phyloP scores from a whole-genome alignment of 2,329 filamentous ascomycete species.

The Aphanocladium album region DNA sequence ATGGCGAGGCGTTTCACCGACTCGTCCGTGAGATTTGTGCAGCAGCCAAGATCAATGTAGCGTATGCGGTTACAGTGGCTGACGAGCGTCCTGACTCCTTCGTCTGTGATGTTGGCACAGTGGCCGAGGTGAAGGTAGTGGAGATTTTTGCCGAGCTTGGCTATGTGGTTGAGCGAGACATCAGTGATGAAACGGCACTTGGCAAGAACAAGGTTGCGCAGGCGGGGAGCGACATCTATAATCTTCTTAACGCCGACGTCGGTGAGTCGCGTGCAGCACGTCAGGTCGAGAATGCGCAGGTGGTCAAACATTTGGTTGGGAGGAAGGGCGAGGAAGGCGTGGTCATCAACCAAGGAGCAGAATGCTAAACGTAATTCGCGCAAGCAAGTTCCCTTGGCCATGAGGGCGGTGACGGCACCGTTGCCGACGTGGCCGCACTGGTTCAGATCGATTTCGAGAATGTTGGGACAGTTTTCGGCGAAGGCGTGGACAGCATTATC shows the following conservation, averaged over 20 bases:
- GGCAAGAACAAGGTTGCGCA: conserved; percentile 88
- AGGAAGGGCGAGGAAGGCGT: conserved; percentile 79
- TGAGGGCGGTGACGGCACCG: conserved; percentile 72
- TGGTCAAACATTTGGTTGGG: conserved; percentile 69
- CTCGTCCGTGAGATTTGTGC: conserved; percentile 77
- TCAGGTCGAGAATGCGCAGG: conserved; percentile 88
- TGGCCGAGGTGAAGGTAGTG: conserved; percentile 96
- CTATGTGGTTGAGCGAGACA: conserved; percentile 78
- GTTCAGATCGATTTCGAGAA: conserved; percentile 93
- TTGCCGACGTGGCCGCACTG: conserved; percentile 79
- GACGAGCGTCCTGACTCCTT: conserved; percentile 78
- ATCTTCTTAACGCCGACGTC: conserved; percentile 87
- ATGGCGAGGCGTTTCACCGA: conserved; percentile 80
- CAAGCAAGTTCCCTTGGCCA: conserved; percentile 74
- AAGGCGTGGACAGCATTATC: conserved; percentile 81
- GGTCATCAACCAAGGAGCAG: conserved; percentile 78
- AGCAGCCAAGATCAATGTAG: conserved; percentile 98
- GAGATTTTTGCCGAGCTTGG: conserved; percentile 86
- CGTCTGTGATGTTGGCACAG: conserved; percentile 85
- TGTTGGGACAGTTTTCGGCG: conserved; percentile 81
- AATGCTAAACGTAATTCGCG: conserved; percentile 83
- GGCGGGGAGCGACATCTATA: conserved; percentile 75
- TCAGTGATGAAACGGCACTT: conserved; percentile 95
- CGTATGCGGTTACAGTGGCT: conserved; percentile 86
- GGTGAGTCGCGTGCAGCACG: conserved; percentile 76